Conservation (phyloP, 345 rosid genomes). For the Abelmoschus esculentus region DNA sequence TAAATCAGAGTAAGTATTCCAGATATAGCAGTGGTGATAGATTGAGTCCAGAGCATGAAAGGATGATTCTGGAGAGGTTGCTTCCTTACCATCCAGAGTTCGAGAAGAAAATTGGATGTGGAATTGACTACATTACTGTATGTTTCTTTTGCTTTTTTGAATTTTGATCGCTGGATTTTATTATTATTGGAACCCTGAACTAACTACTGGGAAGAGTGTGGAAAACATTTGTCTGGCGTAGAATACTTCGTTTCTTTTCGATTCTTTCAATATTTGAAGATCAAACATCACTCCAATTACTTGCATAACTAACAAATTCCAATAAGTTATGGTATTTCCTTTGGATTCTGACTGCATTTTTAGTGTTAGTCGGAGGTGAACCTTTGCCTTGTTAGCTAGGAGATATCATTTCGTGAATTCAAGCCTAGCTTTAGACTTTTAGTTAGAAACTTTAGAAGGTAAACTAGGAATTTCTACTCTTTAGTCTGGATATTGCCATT, state of each 20-base stretch:
- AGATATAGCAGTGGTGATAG: slow-evolving; percentile 72
- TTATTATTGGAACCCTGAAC: not conserved
- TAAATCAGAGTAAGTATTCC: slow-evolving; percentile 11
- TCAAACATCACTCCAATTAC: not conserved
- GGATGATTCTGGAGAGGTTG: slow-evolving; percentile 48
- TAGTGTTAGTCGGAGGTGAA: not conserved
- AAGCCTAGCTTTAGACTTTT: not conserved
- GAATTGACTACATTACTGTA: slow-evolving; percentile 79
- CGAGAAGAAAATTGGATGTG: slow-evolving; percentile 77
- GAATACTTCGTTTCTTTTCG: not conserved
- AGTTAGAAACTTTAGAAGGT: not conserved
- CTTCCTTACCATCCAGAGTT: slow-evolving; percentile 85
- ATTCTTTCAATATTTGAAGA: not conserved
- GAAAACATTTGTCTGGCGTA: not conserved
- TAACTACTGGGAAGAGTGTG: not conserved
- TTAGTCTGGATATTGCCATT: not conserved
- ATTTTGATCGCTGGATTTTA: not conserved
- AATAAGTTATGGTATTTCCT: not conserved
- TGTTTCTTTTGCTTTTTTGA: slow-evolving; percentile 15
- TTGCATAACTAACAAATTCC: not conserved
- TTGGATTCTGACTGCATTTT: not conserved
- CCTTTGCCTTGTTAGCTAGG: not conserved
- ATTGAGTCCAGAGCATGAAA: slow-evolving; percentile 69
- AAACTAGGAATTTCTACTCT: not conserved
- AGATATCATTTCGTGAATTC: not conserved